Evolutionary conservation across 2,329 filamentous ascomycete genomes (phyloP).

Genomic region (Apiospora saccharicola): DNA sequence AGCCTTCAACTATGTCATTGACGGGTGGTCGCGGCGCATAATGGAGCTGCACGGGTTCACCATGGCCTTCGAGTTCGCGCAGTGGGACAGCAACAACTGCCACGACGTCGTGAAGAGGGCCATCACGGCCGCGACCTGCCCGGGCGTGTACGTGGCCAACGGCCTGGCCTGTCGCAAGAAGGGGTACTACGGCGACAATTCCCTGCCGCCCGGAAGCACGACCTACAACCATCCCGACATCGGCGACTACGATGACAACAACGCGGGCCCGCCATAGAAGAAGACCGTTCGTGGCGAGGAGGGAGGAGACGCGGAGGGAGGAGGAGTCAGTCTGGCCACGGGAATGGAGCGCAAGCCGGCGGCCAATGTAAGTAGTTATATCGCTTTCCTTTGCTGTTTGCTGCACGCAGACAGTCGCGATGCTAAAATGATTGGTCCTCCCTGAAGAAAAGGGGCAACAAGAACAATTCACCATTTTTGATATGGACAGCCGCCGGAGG

Average conservation of each 20-base stretch:
- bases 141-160: not conserved
- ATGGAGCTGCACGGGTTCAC: constrained; percentile 4
- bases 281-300: not conserved
- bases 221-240: not conserved
- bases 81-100: not conserved
- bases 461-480: too few species aligned
- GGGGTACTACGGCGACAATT: constrained; percentile 10
- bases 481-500: not conserved
- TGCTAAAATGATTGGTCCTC: not conserved
- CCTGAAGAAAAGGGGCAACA: not conserved
- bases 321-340: not conserved
- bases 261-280: not conserved
- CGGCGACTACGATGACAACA: not conserved
- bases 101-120: not conserved
- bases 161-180: not conserved
- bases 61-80: not conserved
- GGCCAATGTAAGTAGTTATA: not conserved
- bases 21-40: constrained; percentile 7
- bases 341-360: not conserved
- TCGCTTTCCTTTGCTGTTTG: not conserved
- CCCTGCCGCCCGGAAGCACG: not conserved
- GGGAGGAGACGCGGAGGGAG: not conserved
- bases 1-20: constrained; percentile 8
- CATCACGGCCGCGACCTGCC: not conserved
- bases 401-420: not conserved